phyloP scores from a whole-genome alignment of 768 basidiomycete genomes.

The Nidularia sp. region DNA sequence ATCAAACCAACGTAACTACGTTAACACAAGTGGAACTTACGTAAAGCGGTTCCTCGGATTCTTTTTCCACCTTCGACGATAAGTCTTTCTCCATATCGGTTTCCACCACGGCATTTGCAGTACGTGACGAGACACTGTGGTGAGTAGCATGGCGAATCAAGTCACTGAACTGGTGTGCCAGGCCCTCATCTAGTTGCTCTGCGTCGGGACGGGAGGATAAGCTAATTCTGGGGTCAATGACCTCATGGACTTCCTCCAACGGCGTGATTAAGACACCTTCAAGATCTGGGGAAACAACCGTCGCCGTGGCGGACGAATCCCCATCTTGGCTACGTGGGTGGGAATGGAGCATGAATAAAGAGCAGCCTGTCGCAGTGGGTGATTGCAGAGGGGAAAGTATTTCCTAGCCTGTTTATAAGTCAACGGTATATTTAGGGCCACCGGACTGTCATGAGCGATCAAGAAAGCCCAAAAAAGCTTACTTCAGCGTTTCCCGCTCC shows the following conservation, averaged over 20 bases:
- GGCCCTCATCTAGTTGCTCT: slow-evolving; percentile 25
- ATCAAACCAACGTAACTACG: neutral
- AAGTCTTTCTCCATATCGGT: neutral
- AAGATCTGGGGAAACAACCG: slow-evolving; percentile 7
- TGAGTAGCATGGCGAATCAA: slow-evolving; percentile 18
- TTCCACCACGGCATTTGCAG: neutral
- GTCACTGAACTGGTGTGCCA: slow-evolving; percentile 24
- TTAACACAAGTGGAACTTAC: slow-evolving; percentile 5
- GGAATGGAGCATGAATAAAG: no score
- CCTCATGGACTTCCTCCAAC: slow-evolving; percentile 23
- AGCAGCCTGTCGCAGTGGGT: no score
- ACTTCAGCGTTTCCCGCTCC: no score
- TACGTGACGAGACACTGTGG: slow-evolving; percentile 1
- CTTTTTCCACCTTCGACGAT: neutral
- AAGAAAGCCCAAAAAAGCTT: no score
- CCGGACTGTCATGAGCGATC: no score
- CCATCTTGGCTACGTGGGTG: neutral
- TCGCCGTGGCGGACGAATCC: slow-evolving; percentile 14
- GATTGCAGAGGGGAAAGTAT: no score
- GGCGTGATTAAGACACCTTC: slow-evolving; percentile 22
- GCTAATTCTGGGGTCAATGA: slow-evolving; percentile 34
- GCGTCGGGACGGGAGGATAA: slow-evolving; percentile 22
- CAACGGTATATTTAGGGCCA: no score
- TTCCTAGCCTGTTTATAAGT: no score
- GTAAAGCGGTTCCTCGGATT: slow-evolving; percentile 11